Percentiles rank a stretch among this genome's conserved stretches.
Evolutionary conservation across 2,329 filamentous ascomycete species (phyloP).

Genomic region (Neocucurbitaria cava): DNA sequence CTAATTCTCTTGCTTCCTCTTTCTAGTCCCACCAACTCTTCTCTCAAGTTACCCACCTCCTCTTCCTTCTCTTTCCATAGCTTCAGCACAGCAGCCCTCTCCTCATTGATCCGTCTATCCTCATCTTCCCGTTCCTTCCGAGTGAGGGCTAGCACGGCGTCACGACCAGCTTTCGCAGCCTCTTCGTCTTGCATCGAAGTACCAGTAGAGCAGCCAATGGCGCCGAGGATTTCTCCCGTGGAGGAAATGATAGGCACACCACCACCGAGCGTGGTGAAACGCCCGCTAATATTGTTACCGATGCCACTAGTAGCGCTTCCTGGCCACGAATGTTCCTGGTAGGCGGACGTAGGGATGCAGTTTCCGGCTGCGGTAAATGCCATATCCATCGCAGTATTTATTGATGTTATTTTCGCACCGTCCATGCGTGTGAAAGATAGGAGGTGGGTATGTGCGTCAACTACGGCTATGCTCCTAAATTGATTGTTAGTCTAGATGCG

Average conservation of each 20-base stretch:
- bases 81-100: conserved; percentile 26
- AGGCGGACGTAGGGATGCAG: conserved; percentile 57
- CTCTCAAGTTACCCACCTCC: conserved; percentile 22
- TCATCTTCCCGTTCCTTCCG: conserved; percentile 24
- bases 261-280: conserved; percentile 61
- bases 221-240: conserved; percentile 58
- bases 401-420: conserved; percentile 56
- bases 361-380: conserved; percentile 64
- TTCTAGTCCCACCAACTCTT: conserved; percentile 29
- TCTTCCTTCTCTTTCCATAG: conserved; percentile 34
- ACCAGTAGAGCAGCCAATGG: conserved; percentile 61
- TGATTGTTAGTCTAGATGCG: not conserved
- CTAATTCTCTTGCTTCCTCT: conserved; percentile 28
- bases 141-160: conserved; percentile 51
- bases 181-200: conserved; percentile 61
- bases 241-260: conserved; percentile 58
- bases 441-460: conserved; percentile 53
- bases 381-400: conserved; percentile 69
- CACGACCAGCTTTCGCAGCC: conserved; percentile 58
- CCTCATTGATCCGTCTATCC: conserved; percentile 22
- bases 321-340: conserved; percentile 59
- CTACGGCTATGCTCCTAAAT: conserved; percentile 57
- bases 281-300: conserved; percentile 56
- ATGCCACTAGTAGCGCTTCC: conserved; percentile 58
- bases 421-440: conserved; percentile 56